Conservation (phyloP, 73 alveolate genomes). For the Paramecium tetraurelia region DNA sequence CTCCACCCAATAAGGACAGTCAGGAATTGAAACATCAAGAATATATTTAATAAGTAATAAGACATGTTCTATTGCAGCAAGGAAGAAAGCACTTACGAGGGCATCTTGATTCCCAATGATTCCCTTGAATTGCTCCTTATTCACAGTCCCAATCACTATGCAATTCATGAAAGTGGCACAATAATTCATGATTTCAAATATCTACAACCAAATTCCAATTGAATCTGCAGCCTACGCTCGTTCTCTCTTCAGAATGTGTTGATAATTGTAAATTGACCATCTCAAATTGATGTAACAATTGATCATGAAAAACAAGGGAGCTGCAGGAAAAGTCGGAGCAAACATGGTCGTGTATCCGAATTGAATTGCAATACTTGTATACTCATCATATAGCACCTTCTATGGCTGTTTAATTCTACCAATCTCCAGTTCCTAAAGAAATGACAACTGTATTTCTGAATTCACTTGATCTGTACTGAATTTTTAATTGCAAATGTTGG, state of each 20-base stretch:
- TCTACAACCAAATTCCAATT: constrained; percentile 21
- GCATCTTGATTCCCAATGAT: not conserved
- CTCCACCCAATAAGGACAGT: constrained; percentile 41
- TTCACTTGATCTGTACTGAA: not conserved
- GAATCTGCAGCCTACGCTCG: constrained; percentile 41
- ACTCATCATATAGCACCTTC: constrained; percentile 25
- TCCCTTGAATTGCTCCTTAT: not conserved
- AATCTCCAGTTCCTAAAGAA: not conserved
- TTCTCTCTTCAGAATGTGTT: constrained; percentile 13
- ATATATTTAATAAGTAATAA: constrained; percentile 16
- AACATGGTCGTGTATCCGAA: constrained; percentile 46
- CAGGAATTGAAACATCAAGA: constrained; percentile 31
- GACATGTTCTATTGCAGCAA: constrained; percentile 5
- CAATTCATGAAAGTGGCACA: constrained; percentile 41
- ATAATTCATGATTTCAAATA: constrained; percentile 9
- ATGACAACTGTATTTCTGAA: not conserved
- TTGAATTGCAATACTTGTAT: constrained; percentile 19
- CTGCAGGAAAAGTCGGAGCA: constrained; percentile 34
- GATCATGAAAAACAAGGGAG: constrained; percentile 24
- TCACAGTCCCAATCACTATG: constrained; percentile 2
- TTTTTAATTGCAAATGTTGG: not conserved
- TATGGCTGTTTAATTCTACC: not conserved
- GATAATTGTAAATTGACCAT: not conserved
- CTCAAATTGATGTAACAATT: not conserved
- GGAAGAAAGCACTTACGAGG: not conserved